phyloP scores from a whole-genome alignment of 495 filamentous ascomycete genomes.

The Hypoxylon trugodes region DNA sequence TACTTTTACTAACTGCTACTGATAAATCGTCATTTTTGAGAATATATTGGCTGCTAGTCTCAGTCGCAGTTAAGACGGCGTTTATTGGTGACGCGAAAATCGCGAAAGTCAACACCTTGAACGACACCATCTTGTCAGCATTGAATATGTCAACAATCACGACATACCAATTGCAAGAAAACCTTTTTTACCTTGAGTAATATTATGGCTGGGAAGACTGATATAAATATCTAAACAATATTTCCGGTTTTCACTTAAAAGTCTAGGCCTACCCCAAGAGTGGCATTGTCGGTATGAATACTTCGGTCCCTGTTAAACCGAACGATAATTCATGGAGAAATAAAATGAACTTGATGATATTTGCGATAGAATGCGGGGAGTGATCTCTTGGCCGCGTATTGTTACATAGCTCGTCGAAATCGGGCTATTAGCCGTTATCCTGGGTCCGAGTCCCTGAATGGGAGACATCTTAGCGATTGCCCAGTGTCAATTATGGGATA shows the following conservation, averaged over 20 bases:
- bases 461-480: not conserved
- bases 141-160: too few relatives aligned
- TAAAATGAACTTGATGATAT: constrained; percentile 2
- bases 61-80: constrained; percentile 42
- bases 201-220: not conserved
- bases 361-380: constrained; percentile 13
- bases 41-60: constrained; percentile 38
- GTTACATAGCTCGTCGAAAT: constrained; percentile 19
- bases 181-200: not conserved
- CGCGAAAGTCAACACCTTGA: constrained; percentile 22
- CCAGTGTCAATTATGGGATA: too few relatives aligned
- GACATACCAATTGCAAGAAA: too few relatives aligned
- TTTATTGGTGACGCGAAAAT: constrained; percentile 10
- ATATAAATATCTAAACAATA: not conserved
- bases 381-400: constrained; percentile 10
- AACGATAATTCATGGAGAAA: constrained; percentile 8
- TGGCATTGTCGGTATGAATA: not conserved
- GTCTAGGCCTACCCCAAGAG: not conserved
- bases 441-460: constrained; percentile 15
- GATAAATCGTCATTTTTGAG: constrained; percentile 59
- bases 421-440: constrained; percentile 16
- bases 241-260: not conserved
- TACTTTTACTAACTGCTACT: constrained; percentile 54
- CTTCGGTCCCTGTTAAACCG: constrained; percentile 27
- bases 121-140: constrained; percentile 15